Base-by-base conservation (phyloP, 1,284 basidiomycete genomes). In the Chiua sp. region DNA sequence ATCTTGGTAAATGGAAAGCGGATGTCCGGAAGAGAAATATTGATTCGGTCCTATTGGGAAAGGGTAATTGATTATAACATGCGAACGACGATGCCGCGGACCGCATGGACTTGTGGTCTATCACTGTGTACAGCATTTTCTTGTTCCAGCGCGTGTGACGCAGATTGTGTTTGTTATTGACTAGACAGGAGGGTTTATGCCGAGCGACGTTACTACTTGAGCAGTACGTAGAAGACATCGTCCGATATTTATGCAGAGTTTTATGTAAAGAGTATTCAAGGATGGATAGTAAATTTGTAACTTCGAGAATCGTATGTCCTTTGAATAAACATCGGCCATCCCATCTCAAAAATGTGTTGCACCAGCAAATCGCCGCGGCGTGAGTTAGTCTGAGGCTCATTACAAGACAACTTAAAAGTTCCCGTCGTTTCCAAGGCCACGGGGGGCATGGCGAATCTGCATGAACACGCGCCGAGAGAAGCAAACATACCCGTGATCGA, bases 261-360 rank as follows among this genome's bases (percentile, higher is more conserved):
- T n/a, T n/a, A n/a, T n/a, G n/a, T n/a, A n/a, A n/a, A n/a, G n/a
- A n/a, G n/a, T n/a, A n/a, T n/a, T n/a, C n/a, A n/a, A n/a, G n/a
- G n/a, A n/a, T n/a, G n/a, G n/a, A n/a, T n/a, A n/a, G n/a, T n/a
- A n/a, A n/a, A n/a, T n/a, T n/a, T n/a, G n/a, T n/a, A n/a, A 22
- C 48, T 96, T 32, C 83, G 10, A 32, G 30, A 10, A 32, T 32
- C 6, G 10, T 10, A 32, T 10, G 10, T 32, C 30, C 30, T 32
- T 32, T 10, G 10, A 32, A 10, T 87, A 33, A 96, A 78, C 75
- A 92, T 77, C 15, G 82, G 82, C 57, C 95, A 74, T 7, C 90
- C 85, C 39, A 95, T 92, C 57, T 91, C 80, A 2, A 91, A 83
- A 48, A 94, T 77, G 67, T 93, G 90, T n/a, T n/a, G n/a, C n/a